Evolutionary conservation across 1,284 basidiomycete species (phyloP).

Genomic region (Malassezia psittaci): DNA sequence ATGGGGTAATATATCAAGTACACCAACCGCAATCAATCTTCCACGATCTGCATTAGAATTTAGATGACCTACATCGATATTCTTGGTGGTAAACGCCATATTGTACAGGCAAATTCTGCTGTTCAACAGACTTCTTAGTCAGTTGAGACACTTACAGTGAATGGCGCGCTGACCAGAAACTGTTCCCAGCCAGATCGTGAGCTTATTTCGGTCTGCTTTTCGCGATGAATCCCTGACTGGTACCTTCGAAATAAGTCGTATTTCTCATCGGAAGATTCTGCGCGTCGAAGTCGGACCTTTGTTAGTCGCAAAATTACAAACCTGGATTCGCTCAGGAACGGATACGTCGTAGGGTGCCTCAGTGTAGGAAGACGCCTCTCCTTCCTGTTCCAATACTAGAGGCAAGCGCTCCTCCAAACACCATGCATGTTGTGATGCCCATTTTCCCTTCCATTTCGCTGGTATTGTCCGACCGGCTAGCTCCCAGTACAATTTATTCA

Average conservation of each 20-base stretch:
- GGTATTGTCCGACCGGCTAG: slow-evolving; percentile 20
- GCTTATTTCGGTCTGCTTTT: slow-evolving; percentile 22
- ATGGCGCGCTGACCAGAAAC: slow-evolving; percentile 30
- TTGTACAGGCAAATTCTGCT: background rate
- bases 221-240: slow-evolving; percentile 30
- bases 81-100: slow-evolving; percentile 43
- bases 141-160: background rate
- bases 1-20: slow-evolving; percentile 77
- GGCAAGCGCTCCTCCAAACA: slow-evolving; percentile 15
- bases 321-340: slow-evolving; percentile 1
- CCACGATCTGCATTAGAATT: slow-evolving; percentile 53
- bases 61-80: slow-evolving; percentile 22
- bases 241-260: slow-evolving; percentile 38
- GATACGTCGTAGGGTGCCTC: background rate
- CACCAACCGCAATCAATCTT: slow-evolving; percentile 70
- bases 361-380: background rate
- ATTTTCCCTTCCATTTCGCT: slow-evolving; percentile 30
- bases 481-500: slow-evolving; percentile 26
- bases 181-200: slow-evolving; percentile 25
- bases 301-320: background rate
- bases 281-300: background rate
- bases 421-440: slow-evolving; percentile 21
- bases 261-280: slow-evolving; percentile 28
- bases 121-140: background rate
- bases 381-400: slow-evolving; percentile 1